Evolutionary conservation across 257 asterid species (phyloP).

Genomic region (Misopates orontium): DNA sequence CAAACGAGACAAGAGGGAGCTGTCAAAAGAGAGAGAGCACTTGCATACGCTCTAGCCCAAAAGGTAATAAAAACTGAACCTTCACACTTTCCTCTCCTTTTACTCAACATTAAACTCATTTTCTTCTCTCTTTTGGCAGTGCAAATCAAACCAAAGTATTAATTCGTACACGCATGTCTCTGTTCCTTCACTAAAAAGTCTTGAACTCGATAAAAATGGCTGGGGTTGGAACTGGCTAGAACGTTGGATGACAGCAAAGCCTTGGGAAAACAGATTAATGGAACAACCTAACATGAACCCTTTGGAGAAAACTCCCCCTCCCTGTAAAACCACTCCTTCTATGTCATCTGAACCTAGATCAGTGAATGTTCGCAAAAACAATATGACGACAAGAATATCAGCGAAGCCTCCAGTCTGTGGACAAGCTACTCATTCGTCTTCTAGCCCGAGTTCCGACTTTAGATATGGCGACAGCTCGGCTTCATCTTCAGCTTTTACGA

Average conservation of each 20-base stretch:
- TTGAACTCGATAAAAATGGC: constrained; percentile 51
- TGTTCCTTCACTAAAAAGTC: constrained; percentile 40
- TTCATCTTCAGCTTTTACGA: constrained; percentile 80
- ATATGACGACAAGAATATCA: constrained; percentile 62
- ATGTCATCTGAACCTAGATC: constrained; percentile 47
- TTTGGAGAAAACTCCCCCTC: constrained; percentile 42
- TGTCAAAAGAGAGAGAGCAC: constrained; percentile 85
- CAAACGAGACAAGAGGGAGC: constrained; percentile 92
- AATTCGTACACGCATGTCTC: constrained; percentile 42
- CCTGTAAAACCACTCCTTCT: constrained; percentile 33
- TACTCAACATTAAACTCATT: background rate
- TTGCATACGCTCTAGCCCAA: constrained; percentile 76
- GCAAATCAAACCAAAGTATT: constrained; percentile 50
- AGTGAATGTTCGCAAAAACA: constrained; percentile 67
- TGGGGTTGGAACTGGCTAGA: constrained; percentile 97
- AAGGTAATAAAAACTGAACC: constrained; percentile 47
- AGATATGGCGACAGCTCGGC: constrained; percentile 71
- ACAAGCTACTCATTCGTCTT: constrained; percentile 53
- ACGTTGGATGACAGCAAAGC: constrained; percentile 98
- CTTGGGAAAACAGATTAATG: constrained; percentile 90
- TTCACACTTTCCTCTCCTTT: background rate
- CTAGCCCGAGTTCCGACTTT: constrained; percentile 82
- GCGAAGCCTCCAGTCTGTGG: constrained; percentile 60
- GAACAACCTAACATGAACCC: constrained; percentile 40
- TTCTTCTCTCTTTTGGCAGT: constrained; percentile 39